phyloP scores from a whole-genome alignment of 352 stramenopile genomes.

The Phytophthora fragariaefolia region DNA sequence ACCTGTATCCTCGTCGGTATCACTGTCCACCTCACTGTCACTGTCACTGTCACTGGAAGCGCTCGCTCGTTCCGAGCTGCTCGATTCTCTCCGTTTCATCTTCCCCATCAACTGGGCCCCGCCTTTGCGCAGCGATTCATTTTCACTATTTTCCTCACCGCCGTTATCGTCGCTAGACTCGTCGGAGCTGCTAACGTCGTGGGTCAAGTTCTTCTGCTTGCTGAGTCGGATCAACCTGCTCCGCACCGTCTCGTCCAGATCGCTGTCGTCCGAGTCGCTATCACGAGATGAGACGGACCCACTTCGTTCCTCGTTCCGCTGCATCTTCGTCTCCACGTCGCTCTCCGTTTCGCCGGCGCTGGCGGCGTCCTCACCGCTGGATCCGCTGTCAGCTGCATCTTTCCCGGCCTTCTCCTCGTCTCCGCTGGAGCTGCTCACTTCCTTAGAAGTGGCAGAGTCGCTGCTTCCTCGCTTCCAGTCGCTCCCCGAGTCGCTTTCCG shows the following conservation, averaged over 20 bases:
- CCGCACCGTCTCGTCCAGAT: slow-evolving; percentile 8
- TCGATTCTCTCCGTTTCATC: neutral
- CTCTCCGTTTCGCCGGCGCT: neutral
- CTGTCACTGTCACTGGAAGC: too few relatives aligned
- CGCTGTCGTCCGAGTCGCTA: slow-evolving; percentile 3
- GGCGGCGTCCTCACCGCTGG: neutral
- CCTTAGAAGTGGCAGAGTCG: slow-evolving; percentile 21
- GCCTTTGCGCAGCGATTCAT: neutral
- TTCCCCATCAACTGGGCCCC: neutral
- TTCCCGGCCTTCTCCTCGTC: neutral
- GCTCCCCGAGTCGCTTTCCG: slow-evolving; percentile 35
- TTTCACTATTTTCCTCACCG: neutral
- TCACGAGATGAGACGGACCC: too few relatives aligned
- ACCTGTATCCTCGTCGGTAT: neutral
- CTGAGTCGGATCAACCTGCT: neutral
- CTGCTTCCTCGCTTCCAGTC: slow-evolving; percentile 18
- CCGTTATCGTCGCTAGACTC: neutral
- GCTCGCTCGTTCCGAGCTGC: neutral
- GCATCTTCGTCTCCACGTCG: slow-evolving; percentile 2
- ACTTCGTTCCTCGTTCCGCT: neutral
- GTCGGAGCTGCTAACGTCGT: neutral
- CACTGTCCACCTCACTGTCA: too few relatives aligned
- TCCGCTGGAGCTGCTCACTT: slow-evolving; percentile 5
- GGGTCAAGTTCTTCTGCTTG: neutral
- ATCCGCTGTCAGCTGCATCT: too few relatives aligned